Percentiles rank a stretch among this genome's conserved stretches.
These are phyloP conservation scores for Hibiscus syriacus DNA, from an alignment of 345 rosid species.

Conservation along the genomic window DNA sequence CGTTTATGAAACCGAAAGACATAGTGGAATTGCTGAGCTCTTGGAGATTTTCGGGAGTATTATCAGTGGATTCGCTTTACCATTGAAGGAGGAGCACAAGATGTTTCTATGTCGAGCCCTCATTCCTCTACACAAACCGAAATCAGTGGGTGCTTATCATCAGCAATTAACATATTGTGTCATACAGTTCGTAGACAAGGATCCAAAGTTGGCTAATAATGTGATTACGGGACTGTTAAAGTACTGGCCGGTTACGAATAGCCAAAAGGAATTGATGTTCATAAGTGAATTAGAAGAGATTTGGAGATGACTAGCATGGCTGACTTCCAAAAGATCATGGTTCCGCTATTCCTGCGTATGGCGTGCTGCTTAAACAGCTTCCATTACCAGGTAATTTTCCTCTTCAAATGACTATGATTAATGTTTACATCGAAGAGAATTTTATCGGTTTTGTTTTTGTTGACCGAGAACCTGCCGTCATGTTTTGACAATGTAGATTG, in stretches of 20 bases:
- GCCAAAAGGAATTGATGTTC: slow-evolving; percentile 84
- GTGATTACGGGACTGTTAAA: slow-evolving; percentile 58
- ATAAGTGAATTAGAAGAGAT: slow-evolving; percentile 77
- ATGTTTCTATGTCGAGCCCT: slow-evolving; percentile 51
- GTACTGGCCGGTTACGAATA: slow-evolving; percentile 74
- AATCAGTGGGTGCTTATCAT: slow-evolving; percentile 59
- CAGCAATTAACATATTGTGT: slow-evolving; percentile 70
- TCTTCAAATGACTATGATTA: background rate
- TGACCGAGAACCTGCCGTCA: background rate
- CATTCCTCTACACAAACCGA: slow-evolving; percentile 75
- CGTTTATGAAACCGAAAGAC: slow-evolving; percentile 65
- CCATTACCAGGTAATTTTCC: too few relatives aligned
- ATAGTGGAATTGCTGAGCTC: slow-evolving; percentile 65
- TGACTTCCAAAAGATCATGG: too few relatives aligned
- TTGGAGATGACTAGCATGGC: slow-evolving; percentile 44
- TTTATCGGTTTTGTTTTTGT: background rate
- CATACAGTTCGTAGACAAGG: slow-evolving; percentile 62
- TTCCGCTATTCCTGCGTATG: background rate
- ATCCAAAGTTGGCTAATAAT: slow-evolving; percentile 42
- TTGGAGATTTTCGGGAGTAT: slow-evolving; percentile 77
- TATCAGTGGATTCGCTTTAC: slow-evolving; percentile 71
- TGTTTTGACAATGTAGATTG: background rate
- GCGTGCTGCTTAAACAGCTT: too few relatives aligned
- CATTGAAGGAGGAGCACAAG: slow-evolving; percentile 76
- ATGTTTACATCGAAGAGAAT: background rate